phyloP scores from a whole-genome alignment of 78 protist genomes.

The Cavenderia fasciculata region DNA sequence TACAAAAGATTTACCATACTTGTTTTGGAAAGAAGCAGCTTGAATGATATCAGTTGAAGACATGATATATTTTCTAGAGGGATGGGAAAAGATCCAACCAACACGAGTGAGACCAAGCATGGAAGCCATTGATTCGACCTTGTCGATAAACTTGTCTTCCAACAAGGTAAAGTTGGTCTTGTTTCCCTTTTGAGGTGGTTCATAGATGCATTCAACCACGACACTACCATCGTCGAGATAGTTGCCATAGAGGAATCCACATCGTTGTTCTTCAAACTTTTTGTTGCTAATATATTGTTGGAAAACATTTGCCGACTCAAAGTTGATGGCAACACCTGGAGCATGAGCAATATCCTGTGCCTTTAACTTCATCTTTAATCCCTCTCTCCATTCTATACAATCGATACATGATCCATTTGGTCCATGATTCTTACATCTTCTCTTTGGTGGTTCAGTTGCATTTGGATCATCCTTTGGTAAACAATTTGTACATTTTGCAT shows the following conservation, averaged over 20 bases:
- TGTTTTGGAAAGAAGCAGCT: conserved; percentile 38
- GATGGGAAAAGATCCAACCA: conserved; percentile 75
- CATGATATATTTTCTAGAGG: conserved; percentile 65
- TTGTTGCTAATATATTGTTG: conserved; percentile 31
- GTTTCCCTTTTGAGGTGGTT: conserved; percentile 57
- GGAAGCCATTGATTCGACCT: conserved; percentile 43
- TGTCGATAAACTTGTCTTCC: conserved; percentile 5
- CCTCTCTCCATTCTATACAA: conserved; percentile 75
- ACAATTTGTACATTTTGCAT: conserved; percentile 66
- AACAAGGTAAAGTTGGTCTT: background rate
- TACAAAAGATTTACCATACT: conserved; percentile 40
- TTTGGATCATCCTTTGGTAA: conserved; percentile 78
- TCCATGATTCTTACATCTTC: conserved; percentile 73
- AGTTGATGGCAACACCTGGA: conserved; percentile 47
- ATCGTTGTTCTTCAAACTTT: conserved; percentile 42
- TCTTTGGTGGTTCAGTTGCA: conserved; percentile 19
- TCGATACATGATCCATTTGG: conserved; percentile 58
- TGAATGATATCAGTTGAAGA: conserved; percentile 50
- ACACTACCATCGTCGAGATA: conserved; percentile 28
- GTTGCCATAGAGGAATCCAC: conserved; percentile 60
- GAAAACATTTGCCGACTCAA: conserved; percentile 33
- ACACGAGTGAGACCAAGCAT: conserved; percentile 68
- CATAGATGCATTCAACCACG: conserved; percentile 37
- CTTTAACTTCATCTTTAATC: conserved; percentile 67
- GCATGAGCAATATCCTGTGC: conserved; percentile 46